phyloP scores from a whole-genome alignment of 192 early-diverging fungal genomes.

The Coemansia sp. region DNA sequence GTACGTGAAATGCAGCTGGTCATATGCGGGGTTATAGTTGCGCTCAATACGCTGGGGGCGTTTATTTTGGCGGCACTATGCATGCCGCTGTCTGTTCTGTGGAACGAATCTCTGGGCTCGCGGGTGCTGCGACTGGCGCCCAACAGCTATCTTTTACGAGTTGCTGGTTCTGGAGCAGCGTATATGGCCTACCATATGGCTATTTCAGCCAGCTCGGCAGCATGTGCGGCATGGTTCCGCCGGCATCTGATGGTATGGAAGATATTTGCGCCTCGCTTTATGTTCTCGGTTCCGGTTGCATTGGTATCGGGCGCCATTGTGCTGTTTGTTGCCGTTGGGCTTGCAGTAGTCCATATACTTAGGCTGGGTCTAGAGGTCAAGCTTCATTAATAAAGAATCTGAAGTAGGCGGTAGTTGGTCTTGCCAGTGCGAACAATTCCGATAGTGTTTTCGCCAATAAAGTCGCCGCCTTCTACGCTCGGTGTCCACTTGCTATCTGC shows the following conservation, averaged over 20 bases:
- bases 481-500: constrained; percentile 37
- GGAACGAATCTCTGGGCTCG: constrained; percentile 37
- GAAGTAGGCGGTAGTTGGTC: constrained; percentile 66
- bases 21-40: constrained; percentile 66
- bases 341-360: constrained; percentile 26
- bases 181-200: constrained; percentile 55
- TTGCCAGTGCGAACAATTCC: constrained; percentile 78
- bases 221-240: constrained; percentile 66
- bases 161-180: constrained; percentile 48
- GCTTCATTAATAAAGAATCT: constrained; percentile 9
- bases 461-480: constrained; percentile 27
- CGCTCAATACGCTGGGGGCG: constrained; percentile 72
- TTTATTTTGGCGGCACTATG: constrained; percentile 54
- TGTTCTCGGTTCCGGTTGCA: constrained; percentile 54
- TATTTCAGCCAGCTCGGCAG: constrained; percentile 48
- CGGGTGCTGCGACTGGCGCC: constrained; percentile 30
- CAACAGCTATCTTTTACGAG: constrained; percentile 16
- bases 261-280: constrained; percentile 88
- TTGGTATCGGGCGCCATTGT: constrained; percentile 10
- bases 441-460: constrained; percentile 63
- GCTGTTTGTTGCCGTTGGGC: constrained; percentile 26
- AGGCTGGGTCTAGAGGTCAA: constrained; percentile 19
- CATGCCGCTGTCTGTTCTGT: constrained; percentile 58
- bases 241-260: constrained; percentile 98
- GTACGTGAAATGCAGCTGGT: constrained; percentile 68